Conservation (phyloP, 1,284 basidiomycete species). For the Ustilago cynodontis region DNA sequence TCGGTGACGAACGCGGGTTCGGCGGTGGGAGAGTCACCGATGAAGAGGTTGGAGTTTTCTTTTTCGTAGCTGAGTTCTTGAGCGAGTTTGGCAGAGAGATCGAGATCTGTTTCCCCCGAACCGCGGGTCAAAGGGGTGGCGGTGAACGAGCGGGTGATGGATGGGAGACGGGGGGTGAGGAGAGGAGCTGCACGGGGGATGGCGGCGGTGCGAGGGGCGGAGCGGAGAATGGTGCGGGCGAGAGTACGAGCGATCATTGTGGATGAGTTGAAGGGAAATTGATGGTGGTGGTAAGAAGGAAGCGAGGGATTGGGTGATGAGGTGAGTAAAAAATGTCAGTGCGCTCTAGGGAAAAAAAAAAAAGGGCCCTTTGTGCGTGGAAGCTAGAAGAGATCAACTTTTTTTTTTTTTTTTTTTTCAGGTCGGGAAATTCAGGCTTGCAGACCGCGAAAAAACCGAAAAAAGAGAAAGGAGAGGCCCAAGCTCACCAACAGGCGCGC, state of each 20-base stretch:
- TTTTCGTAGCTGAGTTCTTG: slow-evolving; percentile 89
- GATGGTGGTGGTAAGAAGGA: too few species aligned
- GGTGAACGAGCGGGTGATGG: slow-evolving; percentile 22
- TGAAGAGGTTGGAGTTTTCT: slow-evolving; percentile 71
- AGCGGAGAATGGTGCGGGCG: slow-evolving; percentile 21
- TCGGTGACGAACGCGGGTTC: slow-evolving; percentile 82
- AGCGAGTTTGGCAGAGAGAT: slow-evolving; percentile 80
- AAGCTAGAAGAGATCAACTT: slow-evolving; percentile 26
- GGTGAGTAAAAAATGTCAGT: slow-evolving; percentile 14
- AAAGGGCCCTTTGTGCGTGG: slow-evolving; percentile 18
- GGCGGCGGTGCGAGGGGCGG: slow-evolving; percentile 13
- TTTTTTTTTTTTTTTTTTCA: background rate
- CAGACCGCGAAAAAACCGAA: slow-evolving; percentile 1
- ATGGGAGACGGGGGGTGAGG: background rate
- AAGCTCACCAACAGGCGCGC: slow-evolving; percentile 2
- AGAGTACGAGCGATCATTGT: slow-evolving; percentile 36
- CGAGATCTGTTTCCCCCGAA: slow-evolving; percentile 76
- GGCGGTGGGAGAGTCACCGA: slow-evolving; percentile 62
- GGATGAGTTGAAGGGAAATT: background rate
- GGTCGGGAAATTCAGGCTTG: background rate
- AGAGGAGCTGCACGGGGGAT: slow-evolving; percentile 9
- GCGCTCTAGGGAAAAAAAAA: slow-evolving; percentile 1
- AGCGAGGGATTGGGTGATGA: slow-evolving; percentile 1
- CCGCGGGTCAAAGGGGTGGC: slow-evolving; percentile 12
- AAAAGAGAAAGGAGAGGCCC: slow-evolving; percentile 7